Conservation (phyloP, 2,329 filamentous ascomycete species). For the Paraphaeosphaeria minitans region DNA sequence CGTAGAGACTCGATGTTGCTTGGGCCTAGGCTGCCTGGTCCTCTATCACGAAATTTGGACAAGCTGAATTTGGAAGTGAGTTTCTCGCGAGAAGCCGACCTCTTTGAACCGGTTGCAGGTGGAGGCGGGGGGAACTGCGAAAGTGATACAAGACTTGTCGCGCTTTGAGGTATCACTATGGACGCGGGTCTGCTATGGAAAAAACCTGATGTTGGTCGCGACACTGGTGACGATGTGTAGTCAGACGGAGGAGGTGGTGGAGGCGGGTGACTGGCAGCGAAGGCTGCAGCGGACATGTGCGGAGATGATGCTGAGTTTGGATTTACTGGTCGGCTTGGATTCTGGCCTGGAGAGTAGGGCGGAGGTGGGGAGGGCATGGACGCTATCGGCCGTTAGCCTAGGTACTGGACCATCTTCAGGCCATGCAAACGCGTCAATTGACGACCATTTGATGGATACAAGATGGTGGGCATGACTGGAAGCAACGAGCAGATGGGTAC, state of each 20-base stretch:
- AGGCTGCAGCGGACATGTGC: conserved; percentile 42
- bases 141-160: conserved; percentile 41
- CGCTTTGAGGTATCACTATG: conserved; percentile 41
- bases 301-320: conserved; percentile 46
- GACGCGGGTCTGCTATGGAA: conserved; percentile 38
- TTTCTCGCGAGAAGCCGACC: conserved; percentile 47
- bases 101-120: conserved; percentile 31
- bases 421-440: conserved; percentile 2
- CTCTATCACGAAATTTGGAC: conserved; percentile 46
- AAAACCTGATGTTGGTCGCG: conserved; percentile 36
- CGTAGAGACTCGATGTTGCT: conserved; percentile 47
- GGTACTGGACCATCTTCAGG: conserved; percentile 3
- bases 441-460: conserved; percentile 4
- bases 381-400: conserved; percentile 40
- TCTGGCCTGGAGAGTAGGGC: conserved; percentile 54
- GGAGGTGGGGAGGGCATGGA: conserved; percentile 57
- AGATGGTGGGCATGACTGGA: background rate
- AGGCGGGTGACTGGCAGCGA: conserved; percentile 45
- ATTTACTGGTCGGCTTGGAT: conserved; percentile 43
- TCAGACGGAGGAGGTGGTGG: conserved; percentile 31
- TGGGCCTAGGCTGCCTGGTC: conserved; percentile 39
- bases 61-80: conserved; percentile 46
- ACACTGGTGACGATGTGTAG: conserved; percentile 34
- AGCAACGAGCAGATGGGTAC: background rate
- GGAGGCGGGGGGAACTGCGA: conserved; percentile 49